Evolutionary conservation across 192 early-diverging fungal genomes (phyloP), one percentile per base, ranked within the genome.

Genomic region (Coemansia asiatica): DNA sequence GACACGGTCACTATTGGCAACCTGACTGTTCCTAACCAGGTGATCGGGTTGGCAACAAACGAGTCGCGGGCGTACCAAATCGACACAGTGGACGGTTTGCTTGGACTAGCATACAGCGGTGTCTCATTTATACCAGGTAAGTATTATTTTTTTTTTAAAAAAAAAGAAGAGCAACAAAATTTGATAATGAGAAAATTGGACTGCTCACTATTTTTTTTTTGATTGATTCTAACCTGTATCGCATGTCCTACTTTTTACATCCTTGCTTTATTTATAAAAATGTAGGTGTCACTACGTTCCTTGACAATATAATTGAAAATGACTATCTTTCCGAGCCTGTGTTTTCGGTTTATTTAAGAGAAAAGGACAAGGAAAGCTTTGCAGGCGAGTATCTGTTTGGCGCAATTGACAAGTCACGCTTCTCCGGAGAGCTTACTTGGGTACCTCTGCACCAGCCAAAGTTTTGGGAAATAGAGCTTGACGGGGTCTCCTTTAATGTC

Each of bases 311-410:
- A 16, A 58, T 87, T 27, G 70, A 74, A 26, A 84, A 91, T 63
- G 74, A 79, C 33, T 60, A 84, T 36, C 72, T 89, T 0, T 78
- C 76, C 18, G 79, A 85, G 26, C 88, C 88, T 9, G 71, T 89
- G n/a, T 91, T 91, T 79, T 87, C 88, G 1, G 89, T 91, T 22
- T 89, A 84, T 66, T 68, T 91, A 33, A 69, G 33, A 7, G 84
- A 86, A 13, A 82, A 85, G 53, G 68, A 78, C 23, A 82, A 79
- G 66, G 54, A 63, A 57, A 67, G 71, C 60, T 79, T 73, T 23
- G 85, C 81, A 21, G 85, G 86, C 15, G 86, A 87, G 65, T 83
- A 85, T 31, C 67, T 86, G n/a, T 87, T 87, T 81, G 86, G 86
- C 18, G 81, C 76, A 12, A 76, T 84, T 23, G 83, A 87, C 63